Evolutionary conservation across 1,284 basidiomycete species (phyloP).

Genomic region (Heterobasidion occidentale): DNA sequence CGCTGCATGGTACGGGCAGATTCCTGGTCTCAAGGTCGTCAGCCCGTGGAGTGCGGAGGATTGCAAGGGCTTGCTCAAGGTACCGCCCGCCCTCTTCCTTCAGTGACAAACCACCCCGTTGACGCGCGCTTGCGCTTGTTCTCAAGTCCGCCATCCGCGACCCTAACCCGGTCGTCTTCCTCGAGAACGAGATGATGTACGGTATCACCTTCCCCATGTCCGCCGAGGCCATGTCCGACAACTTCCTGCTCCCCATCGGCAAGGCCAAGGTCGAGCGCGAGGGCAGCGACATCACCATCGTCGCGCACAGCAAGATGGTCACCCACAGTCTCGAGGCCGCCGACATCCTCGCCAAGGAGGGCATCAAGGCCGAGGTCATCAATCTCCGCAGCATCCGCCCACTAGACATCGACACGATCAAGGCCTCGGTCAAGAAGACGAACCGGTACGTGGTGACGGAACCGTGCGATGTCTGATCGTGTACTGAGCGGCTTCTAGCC

Average conservation of each 20-base stretch:
- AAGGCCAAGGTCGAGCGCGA: slow-evolving; percentile 95
- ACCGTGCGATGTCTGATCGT: slow-evolving; percentile 6
- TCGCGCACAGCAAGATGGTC: slow-evolving; percentile 97
- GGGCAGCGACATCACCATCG: slow-evolving; percentile 91
- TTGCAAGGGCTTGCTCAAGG: slow-evolving; percentile 97
- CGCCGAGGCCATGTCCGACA: slow-evolving; percentile 89
- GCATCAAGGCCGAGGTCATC: slow-evolving; percentile 96
- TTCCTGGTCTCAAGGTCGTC: slow-evolving; percentile 97
- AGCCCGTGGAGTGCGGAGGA: slow-evolving; percentile 97
- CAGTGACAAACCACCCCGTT: neutral
- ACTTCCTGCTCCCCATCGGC: slow-evolving; percentile 94
- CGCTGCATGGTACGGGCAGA: slow-evolving; percentile 90
- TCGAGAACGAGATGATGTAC: slow-evolving; percentile 99
- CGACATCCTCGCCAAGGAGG: slow-evolving; percentile 89
- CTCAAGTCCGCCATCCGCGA: slow-evolving; percentile 91
- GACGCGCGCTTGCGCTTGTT: neutral
- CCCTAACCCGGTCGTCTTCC: slow-evolving; percentile 96
- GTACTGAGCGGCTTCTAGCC: slow-evolving; percentile 30
- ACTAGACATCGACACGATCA: slow-evolving; percentile 95
- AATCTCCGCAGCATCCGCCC: slow-evolving; percentile 95
- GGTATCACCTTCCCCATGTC: slow-evolving; percentile 96
- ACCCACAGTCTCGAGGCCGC: slow-evolving; percentile 90
- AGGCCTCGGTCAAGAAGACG: slow-evolving; percentile 96
- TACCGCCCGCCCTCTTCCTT: slow-evolving; percentile 17
- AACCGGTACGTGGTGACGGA: slow-evolving; percentile 52